Evolutionary conservation across 1,139 yeast genomes (phyloP).

Genomic region (Candida labiduridarum): DNA sequence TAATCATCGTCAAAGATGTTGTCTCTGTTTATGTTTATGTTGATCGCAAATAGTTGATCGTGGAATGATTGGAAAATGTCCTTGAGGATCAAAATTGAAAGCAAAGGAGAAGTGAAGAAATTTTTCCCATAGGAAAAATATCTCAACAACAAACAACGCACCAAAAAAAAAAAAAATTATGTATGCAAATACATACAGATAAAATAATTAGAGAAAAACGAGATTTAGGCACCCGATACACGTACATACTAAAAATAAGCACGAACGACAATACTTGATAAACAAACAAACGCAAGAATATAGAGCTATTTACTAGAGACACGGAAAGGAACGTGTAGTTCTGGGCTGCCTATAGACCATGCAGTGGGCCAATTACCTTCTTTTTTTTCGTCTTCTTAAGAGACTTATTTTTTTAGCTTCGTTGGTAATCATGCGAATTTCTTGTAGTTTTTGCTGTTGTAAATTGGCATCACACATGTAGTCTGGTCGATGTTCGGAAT

Average conservation of each 20-base stretch:
- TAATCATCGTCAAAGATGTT: slow-evolving; percentile 6
- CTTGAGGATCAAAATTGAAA: background rate
- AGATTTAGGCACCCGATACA: background rate
- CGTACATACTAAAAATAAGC: background rate
- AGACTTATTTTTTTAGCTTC: background rate
- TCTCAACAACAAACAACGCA: background rate
- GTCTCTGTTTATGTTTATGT: background rate
- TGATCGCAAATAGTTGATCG: background rate
- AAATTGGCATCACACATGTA: slow-evolving; percentile 50
- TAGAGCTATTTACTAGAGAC: background rate
- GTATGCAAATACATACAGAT: background rate
- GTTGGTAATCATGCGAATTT: slow-evolving; percentile 35
- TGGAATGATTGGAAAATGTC: background rate
- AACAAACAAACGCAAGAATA: background rate
- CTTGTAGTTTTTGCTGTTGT: slow-evolving; percentile 48
- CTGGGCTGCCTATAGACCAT: too few relatives aligned
- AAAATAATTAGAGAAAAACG: background rate
- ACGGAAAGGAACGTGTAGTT: too few relatives aligned
- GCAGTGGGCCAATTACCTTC: background rate
- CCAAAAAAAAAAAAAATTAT: background rate
- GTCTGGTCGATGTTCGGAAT: slow-evolving; percentile 52
- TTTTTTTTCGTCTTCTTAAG: background rate
- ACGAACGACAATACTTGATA: background rate
- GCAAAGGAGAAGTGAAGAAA: background rate
- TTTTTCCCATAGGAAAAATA: background rate